phyloP scores from a whole-genome alignment of 139 green algal genomes.

The Yamagishiella unicocca region DNA sequence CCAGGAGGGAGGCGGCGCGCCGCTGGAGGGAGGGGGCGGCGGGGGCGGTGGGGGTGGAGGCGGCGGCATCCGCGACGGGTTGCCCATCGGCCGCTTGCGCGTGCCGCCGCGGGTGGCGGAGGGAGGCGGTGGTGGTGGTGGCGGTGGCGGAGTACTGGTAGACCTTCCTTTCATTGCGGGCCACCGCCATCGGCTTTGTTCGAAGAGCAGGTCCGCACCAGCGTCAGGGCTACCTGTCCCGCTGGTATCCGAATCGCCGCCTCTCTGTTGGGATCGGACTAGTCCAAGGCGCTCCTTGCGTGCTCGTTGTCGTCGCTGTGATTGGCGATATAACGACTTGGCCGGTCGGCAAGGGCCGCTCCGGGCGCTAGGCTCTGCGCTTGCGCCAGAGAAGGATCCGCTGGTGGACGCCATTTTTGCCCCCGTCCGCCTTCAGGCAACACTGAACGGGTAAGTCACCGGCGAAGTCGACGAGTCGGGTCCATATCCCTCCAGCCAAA shows the following conservation, averaged over 20 bases:
- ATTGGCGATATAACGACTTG: too few relatives aligned
- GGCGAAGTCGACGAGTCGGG: too few relatives aligned
- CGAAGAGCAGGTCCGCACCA: conserved; percentile 21
- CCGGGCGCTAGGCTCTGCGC: too few relatives aligned
- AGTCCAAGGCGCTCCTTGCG: too few relatives aligned
- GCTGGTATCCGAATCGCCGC: not conserved
- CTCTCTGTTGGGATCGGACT: not conserved
- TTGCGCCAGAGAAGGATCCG: too few relatives aligned
- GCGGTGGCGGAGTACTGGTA: not conserved
- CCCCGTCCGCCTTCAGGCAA: too few relatives aligned
- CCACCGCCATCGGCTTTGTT: conserved; percentile 42
- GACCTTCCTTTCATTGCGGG: not conserved
- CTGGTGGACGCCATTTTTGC: too few relatives aligned
- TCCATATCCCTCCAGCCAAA: too few relatives aligned
- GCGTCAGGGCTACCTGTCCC: not conserved
- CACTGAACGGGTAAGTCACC: too few relatives aligned
- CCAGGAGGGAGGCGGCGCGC: not conserved
- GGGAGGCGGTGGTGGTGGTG: not conserved
- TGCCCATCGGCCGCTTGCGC: too few relatives aligned
- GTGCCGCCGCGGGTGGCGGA: not conserved
- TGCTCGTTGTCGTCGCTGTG: too few relatives aligned
- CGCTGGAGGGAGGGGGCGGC: not conserved
- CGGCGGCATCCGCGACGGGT: not conserved
- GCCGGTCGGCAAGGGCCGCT: too few relatives aligned
- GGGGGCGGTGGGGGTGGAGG: conserved; percentile 1